Base-by-base conservation (phyloP, 208 protist species). In the Novymonas esmeraldas region DNA sequence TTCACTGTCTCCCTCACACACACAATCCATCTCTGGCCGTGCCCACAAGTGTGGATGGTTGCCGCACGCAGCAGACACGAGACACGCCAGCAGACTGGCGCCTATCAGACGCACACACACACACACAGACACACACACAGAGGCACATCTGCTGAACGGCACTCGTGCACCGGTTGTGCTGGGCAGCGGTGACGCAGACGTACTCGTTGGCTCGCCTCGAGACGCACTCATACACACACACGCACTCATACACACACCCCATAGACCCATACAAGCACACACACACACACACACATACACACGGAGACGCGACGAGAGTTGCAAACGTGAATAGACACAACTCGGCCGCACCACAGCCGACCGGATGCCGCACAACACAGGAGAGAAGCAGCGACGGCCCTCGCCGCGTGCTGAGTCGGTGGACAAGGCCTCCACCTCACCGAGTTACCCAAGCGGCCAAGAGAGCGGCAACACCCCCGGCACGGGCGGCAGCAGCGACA, bases 371-470 rank as follows among this genome's bases (percentile, higher is more conserved):
- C 16, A 22, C 56, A 34, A 22, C 42, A 64, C 45, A 1, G 44
- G 36, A 42, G 59, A 64, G 59, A 64, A 64, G 45, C 59, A 54
- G 59, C 44, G 31, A 26, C 59, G 59, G 20, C 26, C 59, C 26
- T 64, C 59, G 10, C 59, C 59, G 29, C 59, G 59, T 20, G 44
- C 29, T 13, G 45, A 28, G 45, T 64, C 59, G 20, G 24, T 28
- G 14, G 59, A 64, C 42, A 54, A 64, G 9, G 20, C n/a, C 59
- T 64, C 59, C 59, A 64, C 62, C 4, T 58, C 70, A 33, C 18
- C 45, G 52, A 49, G 29, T 20, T 55, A 69, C 48, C 56, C 56
- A 1, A 60, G 49, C 10, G 36, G 28, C 16, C 70, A 24, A 14
- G 48, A 50, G 34, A 38, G 31, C 48, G 13, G 50, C 18, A 48